Conservation (phyloP, 768 basidiomycete species). For the Daedalea quercina region DNA sequence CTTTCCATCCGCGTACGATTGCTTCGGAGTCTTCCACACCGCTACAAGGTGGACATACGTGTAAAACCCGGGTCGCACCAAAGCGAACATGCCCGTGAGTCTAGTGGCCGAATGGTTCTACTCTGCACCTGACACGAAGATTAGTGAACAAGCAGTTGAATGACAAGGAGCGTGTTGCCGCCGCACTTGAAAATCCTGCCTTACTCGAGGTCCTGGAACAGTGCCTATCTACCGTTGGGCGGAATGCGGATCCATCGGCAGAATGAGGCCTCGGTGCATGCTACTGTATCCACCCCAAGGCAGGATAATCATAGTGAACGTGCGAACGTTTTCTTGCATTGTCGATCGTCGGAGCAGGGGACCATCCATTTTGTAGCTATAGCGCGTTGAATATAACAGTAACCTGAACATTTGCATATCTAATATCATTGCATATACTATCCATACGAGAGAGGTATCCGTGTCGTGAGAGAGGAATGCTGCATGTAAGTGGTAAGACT, state of each 20-base stretch:
- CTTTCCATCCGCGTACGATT: slow-evolving; percentile 94
- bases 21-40: slow-evolving; percentile 79
- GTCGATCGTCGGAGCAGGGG: not conserved
- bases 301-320: no score
- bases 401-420: not conserved
- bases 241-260: not conserved
- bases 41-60: slow-evolving; percentile 92
- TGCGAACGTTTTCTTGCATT: no score
- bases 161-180: slow-evolving; percentile 97
- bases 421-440: not conserved
- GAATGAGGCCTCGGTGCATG: no score
- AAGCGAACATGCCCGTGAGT: slow-evolving; percentile 81
- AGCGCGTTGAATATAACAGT: not conserved
- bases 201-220: slow-evolving; percentile 85
- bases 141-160: slow-evolving; percentile 97
- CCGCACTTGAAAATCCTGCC: slow-evolving; percentile 88
- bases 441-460: not conserved
- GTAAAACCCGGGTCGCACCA: slow-evolving; percentile 95
- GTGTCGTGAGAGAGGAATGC: not conserved
- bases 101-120: not conserved
- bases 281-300: no score
- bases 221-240: slow-evolving; percentile 36
- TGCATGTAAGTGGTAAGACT: not conserved
- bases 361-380: not conserved
- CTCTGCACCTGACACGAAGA: not conserved